A percentile compares a stretch with the other conserved stretches of the same genome.
phyloP scores from a whole-genome alignment of 805 yeast genomes.

The Candida lessepsii region DNA sequence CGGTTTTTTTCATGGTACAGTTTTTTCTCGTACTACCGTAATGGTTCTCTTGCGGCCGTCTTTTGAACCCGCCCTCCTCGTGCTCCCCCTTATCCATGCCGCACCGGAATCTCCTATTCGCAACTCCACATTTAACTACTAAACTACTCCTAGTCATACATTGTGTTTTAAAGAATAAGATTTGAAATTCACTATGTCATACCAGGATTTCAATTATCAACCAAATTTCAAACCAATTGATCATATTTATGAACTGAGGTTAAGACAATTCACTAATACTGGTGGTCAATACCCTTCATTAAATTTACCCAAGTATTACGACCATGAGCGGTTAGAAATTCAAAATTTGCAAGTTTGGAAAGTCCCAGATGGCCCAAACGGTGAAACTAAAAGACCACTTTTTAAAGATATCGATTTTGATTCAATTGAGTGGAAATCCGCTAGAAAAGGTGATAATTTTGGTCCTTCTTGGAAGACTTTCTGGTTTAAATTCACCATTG shows the following conservation, averaged over 20 bases:
- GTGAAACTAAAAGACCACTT: conserved; percentile 56
- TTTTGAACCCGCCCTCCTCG: too few relatives aligned
- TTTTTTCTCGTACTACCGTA: too few relatives aligned
- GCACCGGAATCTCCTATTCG: conserved; percentile 5
- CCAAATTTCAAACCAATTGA: conserved; percentile 81
- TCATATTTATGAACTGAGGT: conserved; percentile 65
- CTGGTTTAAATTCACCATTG: conserved; percentile 75
- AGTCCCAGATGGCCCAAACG: conserved; percentile 57
- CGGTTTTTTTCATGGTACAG: too few relatives aligned
- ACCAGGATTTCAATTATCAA: conserved; percentile 26
- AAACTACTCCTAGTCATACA: not conserved
- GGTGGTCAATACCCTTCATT: conserved; percentile 73
- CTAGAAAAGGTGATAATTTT: conserved; percentile 69
- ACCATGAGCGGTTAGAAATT: conserved; percentile 51
- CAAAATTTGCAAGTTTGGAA: conserved; percentile 60
- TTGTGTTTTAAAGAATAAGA: not conserved
- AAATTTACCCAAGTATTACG: conserved; percentile 82
- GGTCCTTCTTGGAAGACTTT: conserved; percentile 98
- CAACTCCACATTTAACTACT: conserved; percentile 4
- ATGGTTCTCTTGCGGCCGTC: too few relatives aligned
- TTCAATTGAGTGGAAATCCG: conserved; percentile 48
- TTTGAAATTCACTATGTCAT: conserved; percentile 8
- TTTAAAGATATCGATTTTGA: conserved; percentile 56
- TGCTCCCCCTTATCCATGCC: not conserved
- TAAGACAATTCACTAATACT: conserved; percentile 68